Percentiles rank a stretch among this genome's conserved stretches.
phyloP scores from a whole-genome alignment of 2,329 filamentous ascomycete species.

The Penicillium sp. region DNA sequence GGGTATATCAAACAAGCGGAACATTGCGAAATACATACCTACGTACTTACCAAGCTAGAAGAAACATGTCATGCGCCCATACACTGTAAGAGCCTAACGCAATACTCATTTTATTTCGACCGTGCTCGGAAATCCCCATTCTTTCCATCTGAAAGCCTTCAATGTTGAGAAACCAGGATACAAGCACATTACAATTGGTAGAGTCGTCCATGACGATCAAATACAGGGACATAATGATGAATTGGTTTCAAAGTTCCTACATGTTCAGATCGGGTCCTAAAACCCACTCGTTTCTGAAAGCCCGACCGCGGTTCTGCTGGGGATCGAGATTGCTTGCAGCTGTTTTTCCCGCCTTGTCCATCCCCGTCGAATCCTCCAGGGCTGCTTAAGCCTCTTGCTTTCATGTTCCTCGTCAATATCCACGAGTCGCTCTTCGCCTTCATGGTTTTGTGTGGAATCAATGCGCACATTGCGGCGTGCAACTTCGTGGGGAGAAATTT shows the following conservation, averaged over 20 bases:
- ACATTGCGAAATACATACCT: neutral
- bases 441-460: no score
- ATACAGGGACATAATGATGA: neutral
- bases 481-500: no score
- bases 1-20: slow-evolving; percentile 24
- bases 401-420: neutral
- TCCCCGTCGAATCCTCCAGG: neutral
- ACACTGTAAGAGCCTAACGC: no score
- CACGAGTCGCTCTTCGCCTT: neutral
- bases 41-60: neutral
- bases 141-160: no score
- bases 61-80: no score
- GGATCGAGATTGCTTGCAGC: neutral
- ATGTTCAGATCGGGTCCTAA: neutral
- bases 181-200: neutral
- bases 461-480: no score
- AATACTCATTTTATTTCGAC: no score
- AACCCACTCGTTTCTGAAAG: neutral
- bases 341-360: neutral
- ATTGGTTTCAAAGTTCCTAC: neutral
- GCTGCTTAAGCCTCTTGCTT: neutral
- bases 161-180: no score
- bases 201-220: neutral
- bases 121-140: no score
- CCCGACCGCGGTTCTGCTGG: neutral